Evolutionary conservation across 176 grass and related monocot genomes (phyloP), one percentile per base, ranked within the genome.

Genomic region (Paspalum vaginatum): DNA sequence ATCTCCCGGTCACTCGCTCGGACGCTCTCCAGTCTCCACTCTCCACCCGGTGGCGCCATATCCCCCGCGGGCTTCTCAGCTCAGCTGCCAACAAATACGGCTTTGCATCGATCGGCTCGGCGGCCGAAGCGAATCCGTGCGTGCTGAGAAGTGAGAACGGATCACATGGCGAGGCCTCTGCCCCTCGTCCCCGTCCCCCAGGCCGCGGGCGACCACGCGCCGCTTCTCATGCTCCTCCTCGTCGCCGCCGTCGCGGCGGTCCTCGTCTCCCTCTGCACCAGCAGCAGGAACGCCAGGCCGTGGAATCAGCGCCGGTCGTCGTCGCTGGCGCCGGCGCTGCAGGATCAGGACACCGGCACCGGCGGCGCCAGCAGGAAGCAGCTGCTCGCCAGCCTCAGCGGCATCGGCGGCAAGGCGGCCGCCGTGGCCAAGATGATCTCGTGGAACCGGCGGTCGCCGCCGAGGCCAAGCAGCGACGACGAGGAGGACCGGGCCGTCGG

Each of bases 341-440:
- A 66, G 16, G 11, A 64, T 1, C 0, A 21, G 9, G 9, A 12
- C 16, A 16, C 5, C 9, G 44, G 8, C 5, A 6, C 8, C 49
- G 42, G 17, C 17, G n/a, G 37, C 5, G 41, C 5, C 53, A 51
- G 32, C 18, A 48, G 57, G 52, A 84, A 75, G 62, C 69, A 55
- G 18, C 8, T 88, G 37, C 70, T 84, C 26, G 21, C 68, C n/a
- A 83, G 68, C 50, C 68, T 88, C 3, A 84, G 80, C 67, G 75
- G 80, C 20, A 74, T 88, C 86, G 80, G 86, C 15, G 74, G 61
- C 27, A 88, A 84, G 81, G 87, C 87, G 61, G 83, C 37, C 7
- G 56, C 65, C 3, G 38, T 85, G 37, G 86, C 87, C 39, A 88
- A 66, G 81, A 81, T 81, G 89, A 76, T 76, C 11, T 84, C 77